Conservation (phyloP, 768 basidiomycete species). For the Asterophora parasitica region DNA sequence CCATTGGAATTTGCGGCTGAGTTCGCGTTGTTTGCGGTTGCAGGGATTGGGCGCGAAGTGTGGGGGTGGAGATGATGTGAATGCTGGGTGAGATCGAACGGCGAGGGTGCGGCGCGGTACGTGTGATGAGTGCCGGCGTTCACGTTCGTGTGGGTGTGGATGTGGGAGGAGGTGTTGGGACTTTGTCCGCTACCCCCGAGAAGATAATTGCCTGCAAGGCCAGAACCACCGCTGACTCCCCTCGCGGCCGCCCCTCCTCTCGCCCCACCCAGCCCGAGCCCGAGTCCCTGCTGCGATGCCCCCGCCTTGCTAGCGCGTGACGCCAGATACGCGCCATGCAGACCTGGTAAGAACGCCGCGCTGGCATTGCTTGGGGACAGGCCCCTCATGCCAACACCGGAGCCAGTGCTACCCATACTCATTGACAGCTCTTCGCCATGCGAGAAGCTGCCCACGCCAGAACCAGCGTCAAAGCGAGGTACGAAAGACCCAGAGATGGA, state of each 20-base stretch:
- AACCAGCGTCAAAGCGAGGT: slow-evolving; percentile 29
- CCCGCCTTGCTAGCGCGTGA: slow-evolving; percentile 40
- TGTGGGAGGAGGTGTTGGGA: slow-evolving; percentile 27
- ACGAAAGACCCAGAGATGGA: slow-evolving; percentile 44
- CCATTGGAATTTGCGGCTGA: too few relatives aligned
- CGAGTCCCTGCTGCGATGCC: slow-evolving; percentile 24
- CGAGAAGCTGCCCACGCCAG: background rate
- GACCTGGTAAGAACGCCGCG: slow-evolving; percentile 73
- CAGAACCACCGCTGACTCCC: slow-evolving; percentile 21
- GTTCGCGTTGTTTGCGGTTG: slow-evolving; percentile 11
- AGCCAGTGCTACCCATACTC: slow-evolving; percentile 30
- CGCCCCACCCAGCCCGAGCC: slow-evolving; percentile 25
- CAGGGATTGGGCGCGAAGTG: slow-evolving; percentile 27
- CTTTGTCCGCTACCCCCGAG: slow-evolving; percentile 19
- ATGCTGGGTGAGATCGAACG: slow-evolving; percentile 42
- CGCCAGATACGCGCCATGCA: slow-evolving; percentile 60
- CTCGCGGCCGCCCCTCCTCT: slow-evolving; percentile 29
- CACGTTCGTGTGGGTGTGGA: slow-evolving; percentile 36
- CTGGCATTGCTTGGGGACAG: slow-evolving; percentile 69
- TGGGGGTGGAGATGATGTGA: slow-evolving; percentile 25
- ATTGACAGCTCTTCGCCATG: slow-evolving; percentile 25
- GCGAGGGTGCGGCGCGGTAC: slow-evolving; percentile 37
- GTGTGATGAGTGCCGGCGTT: slow-evolving; percentile 33
- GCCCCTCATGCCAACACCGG: slow-evolving; percentile 34
- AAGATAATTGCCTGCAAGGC: slow-evolving; percentile 27